These are phyloP conservation scores for Stromatinia cepivora DNA, from an alignment of 2,329 filamentous ascomycete species.

Conservation along the genomic window DNA sequence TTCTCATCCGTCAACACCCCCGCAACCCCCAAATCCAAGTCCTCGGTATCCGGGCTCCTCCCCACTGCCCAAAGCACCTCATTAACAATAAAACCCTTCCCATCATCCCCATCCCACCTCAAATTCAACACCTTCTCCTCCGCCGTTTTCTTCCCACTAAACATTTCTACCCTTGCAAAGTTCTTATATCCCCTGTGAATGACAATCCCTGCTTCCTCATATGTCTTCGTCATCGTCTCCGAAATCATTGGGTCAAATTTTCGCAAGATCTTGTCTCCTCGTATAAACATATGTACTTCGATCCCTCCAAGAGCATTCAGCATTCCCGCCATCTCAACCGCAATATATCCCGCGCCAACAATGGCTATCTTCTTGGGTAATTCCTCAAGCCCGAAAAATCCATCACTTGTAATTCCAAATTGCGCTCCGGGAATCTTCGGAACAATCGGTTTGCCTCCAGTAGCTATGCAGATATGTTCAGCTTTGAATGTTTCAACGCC, in stretches of 20 bases:
- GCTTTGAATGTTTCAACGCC: constrained; percentile 45
- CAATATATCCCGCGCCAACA: constrained; percentile 47
- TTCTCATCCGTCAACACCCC: constrained; percentile 45
- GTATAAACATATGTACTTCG: constrained; percentile 53
- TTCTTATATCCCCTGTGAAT: constrained; percentile 49
- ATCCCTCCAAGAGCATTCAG: constrained; percentile 49
- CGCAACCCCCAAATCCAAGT: constrained; percentile 44
- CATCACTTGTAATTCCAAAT: constrained; percentile 52
- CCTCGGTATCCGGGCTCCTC: constrained; percentile 47
- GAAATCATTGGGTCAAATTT: constrained; percentile 55
- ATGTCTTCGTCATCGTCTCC: constrained; percentile 52
- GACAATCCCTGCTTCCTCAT: constrained; percentile 50
- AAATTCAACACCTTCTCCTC: constrained; percentile 49
- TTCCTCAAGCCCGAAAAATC: constrained; percentile 52
- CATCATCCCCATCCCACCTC: constrained; percentile 44
- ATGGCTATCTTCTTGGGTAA: constrained; percentile 51
- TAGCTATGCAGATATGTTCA: constrained; percentile 50
- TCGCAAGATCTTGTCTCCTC: constrained; percentile 49
- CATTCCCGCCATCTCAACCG: constrained; percentile 49
- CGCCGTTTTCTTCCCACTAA: constrained; percentile 32
- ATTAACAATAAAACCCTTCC: constrained; percentile 48
- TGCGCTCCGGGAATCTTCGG: constrained; percentile 47
- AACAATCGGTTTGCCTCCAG: constrained; percentile 48
- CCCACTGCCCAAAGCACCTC: constrained; percentile 54
- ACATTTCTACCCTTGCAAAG: constrained; percentile 48